These are phyloP conservation scores for Lentithecium fluviatile DNA, from an alignment of 495 filamentous ascomycete genomes.

Conservation along the genomic window DNA sequence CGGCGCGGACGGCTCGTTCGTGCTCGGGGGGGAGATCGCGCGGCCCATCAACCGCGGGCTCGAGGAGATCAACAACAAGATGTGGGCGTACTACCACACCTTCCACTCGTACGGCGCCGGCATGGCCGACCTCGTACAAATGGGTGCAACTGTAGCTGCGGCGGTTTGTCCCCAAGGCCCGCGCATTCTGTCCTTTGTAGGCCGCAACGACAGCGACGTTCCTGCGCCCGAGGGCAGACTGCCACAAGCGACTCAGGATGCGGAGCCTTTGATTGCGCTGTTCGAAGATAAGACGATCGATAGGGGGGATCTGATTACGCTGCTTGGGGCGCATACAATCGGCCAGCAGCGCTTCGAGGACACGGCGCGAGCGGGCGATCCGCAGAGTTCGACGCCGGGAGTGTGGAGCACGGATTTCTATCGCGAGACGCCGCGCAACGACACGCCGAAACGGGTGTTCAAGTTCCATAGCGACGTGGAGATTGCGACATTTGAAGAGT, in stretches of 20 bases:
- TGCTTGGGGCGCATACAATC: conserved; percentile 51
- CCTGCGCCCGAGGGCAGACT: conserved; percentile 37
- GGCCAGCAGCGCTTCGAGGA: conserved; percentile 48
- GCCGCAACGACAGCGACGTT: conserved; percentile 38
- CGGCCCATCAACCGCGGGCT: conserved; percentile 23
- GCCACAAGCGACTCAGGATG: conserved; percentile 33
- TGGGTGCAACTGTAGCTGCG: conserved; percentile 10
- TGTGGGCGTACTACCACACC: neutral
- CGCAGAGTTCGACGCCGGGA: conserved; percentile 46
- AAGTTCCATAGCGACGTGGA: neutral
- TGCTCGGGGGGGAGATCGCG: conserved; percentile 12
- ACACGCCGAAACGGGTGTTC: neutral
- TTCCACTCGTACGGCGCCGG: conserved; percentile 10
- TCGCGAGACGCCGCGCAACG: conserved; percentile 2
- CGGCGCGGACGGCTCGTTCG: conserved; percentile 21
- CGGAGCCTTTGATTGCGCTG: conserved; percentile 40
- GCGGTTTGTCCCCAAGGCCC: conserved; percentile 17
- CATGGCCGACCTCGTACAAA: conserved; percentile 32
- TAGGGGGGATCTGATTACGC: conserved; percentile 45
- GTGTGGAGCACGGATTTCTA: conserved; percentile 49
- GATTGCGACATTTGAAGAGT: no score
- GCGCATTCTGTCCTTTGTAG: conserved; percentile 38
- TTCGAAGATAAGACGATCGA: conserved; percentile 50
- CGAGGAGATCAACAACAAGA: neutral
- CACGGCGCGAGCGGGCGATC: conserved; percentile 22